Conservation (phyloP, 768 basidiomycete species). For the Lactifluus rugatus region DNA sequence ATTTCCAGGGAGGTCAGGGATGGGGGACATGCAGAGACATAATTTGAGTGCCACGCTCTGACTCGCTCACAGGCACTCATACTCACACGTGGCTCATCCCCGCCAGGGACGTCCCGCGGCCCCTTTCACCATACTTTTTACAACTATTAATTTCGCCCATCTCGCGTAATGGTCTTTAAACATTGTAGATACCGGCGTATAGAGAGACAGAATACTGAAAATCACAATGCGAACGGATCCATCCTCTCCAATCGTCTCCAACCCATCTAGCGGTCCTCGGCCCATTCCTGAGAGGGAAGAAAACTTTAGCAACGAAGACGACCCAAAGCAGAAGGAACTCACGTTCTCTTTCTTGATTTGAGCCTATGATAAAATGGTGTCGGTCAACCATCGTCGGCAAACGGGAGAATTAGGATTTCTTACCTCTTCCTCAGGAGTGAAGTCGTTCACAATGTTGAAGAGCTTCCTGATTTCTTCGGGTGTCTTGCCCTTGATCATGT, state of each 20-base stretch:
- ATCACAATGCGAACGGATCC: conserved; percentile 9
- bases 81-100: neutral
- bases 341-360: conserved; percentile 99
- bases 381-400: neutral
- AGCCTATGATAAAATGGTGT: conserved; percentile 38
- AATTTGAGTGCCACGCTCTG: neutral
- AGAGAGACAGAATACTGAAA: conserved; percentile 16
- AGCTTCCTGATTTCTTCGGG: conserved; percentile 98
- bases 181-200: conserved; percentile 10
- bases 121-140: neutral
- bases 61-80: neutral
- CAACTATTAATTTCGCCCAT: conserved; percentile 5
- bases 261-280: conserved; percentile 64
- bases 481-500: conserved; percentile 99
- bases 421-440: conserved; percentile 98
- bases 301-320: neutral
- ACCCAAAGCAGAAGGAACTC: conserved; percentile 29
- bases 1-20: conserved; percentile 65
- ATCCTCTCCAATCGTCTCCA: neutral
- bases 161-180: neutral
- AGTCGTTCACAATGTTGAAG: conserved; percentile 97
- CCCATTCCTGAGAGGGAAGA: conserved; percentile 63
- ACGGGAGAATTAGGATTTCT: conserved; percentile 16
- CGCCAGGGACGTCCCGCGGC: too few relatives aligned
- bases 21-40: conserved; percentile 21